Percentiles rank a stretch among this genome's conserved stretches.
These are phyloP conservation scores for Fusarium sp. DNA, from an alignment of 2,329 filamentous ascomycete species.

Conservation along the genomic window DNA sequence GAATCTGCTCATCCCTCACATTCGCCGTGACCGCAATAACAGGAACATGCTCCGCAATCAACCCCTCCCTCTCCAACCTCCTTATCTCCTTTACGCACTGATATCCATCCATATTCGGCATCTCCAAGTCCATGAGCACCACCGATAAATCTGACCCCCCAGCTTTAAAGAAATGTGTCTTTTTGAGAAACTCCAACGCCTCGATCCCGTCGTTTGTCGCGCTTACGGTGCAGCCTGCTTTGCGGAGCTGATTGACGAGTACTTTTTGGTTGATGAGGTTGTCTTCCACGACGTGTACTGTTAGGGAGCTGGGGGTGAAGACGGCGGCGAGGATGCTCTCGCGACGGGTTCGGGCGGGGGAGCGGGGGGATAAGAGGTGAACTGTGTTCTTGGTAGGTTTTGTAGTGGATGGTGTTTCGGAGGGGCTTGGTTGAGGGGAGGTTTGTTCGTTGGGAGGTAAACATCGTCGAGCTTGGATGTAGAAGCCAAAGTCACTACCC, in stretches of 20 bases:
- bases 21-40: constrained; percentile 60
- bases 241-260: constrained; percentile 69
- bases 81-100: constrained; percentile 54
- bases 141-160: constrained; percentile 47
- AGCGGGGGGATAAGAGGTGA: background rate
- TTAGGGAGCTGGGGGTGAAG: constrained; percentile 48
- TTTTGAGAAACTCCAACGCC: constrained; percentile 53
- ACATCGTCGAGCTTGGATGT: constrained; percentile 64
- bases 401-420: background rate
- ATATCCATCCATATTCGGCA: constrained; percentile 60
- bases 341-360: background rate
- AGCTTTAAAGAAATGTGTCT: constrained; percentile 43
- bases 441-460: constrained; percentile 27
- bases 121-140: constrained; percentile 59
- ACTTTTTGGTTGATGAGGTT: constrained; percentile 76
- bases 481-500: constrained; percentile 71
- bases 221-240: constrained; percentile 66
- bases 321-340: background rate
- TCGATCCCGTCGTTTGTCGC: constrained; percentile 71
- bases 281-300: constrained; percentile 72
- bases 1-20: constrained; percentile 58
- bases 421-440: background rate
- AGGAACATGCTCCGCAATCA: constrained; percentile 48
- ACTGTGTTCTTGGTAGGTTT: background rate
- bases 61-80: constrained; percentile 48